phyloP scores from a whole-genome alignment of 192 early-diverging fungal genomes.

The Umbelopsis isabellina region DNA sequence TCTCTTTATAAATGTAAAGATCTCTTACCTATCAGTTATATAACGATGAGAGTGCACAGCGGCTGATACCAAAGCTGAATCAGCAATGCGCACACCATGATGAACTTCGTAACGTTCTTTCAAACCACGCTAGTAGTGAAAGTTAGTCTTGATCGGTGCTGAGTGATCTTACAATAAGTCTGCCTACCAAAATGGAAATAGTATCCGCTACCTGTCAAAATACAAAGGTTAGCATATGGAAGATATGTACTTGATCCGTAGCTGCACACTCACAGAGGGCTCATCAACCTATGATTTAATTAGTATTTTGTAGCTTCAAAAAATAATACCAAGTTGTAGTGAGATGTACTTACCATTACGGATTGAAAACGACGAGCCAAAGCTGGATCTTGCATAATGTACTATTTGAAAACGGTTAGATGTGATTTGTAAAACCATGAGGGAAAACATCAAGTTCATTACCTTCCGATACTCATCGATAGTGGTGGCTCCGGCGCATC shows the following conservation, averaged over 20 bases:
- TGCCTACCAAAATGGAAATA: slow-evolving; percentile 64
- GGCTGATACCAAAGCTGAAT: slow-evolving; percentile 73
- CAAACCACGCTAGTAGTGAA: slow-evolving; percentile 53
- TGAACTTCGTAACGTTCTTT: slow-evolving; percentile 82
- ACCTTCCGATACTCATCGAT: slow-evolving; percentile 77
- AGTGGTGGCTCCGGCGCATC: slow-evolving; percentile 80
- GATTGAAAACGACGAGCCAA: slow-evolving; percentile 78
- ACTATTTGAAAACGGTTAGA: neutral
- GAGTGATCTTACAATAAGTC: neutral
- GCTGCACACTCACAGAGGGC: slow-evolving; percentile 19
- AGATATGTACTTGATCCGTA: neutral
- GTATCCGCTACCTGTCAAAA: slow-evolving; percentile 60
- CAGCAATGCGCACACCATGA: slow-evolving; percentile 79
- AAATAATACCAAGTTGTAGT: neutral
- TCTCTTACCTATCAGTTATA: slow-evolving; percentile 61
- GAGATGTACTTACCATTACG: slow-evolving; percentile 60
- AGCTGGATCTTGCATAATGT: slow-evolving; percentile 75
- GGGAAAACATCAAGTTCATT: neutral
- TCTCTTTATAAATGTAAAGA: neutral
- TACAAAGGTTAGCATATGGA: neutral
- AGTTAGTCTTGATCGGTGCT: neutral
- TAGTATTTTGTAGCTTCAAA: neutral
- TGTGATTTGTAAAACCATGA: neutral
- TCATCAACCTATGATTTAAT: slow-evolving; percentile 21
- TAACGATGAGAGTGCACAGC: slow-evolving; percentile 80